Evolutionary conservation across 169 alveolate species (phyloP), one percentile per base, ranked within the genome.

Genomic region (Plasmodium gonderi): DNA sequence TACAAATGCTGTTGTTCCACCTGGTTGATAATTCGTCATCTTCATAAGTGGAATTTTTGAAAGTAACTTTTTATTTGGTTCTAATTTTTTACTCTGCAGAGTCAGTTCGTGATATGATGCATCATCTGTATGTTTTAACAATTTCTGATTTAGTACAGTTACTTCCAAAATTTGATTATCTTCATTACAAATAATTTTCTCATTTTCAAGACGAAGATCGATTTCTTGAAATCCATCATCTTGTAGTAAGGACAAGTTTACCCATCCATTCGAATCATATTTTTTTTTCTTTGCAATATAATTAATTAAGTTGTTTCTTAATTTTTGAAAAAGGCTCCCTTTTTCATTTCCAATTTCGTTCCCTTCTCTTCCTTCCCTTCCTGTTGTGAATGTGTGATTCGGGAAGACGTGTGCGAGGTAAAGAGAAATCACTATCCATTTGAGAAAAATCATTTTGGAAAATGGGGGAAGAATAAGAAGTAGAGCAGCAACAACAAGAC

Each of bases 201-300:
- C 47, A 26, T 69, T 60, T 2, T 82, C 67, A 5, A 82, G 20
- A 33, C 75, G 51, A 17, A 82, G 26, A 40, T 49, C 42, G 75
- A 82, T 69, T 1, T 20, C 42, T 7, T 47, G 23, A 23, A 69
- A 49, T 6, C 9, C 2, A 29, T 60, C 45, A 6, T 20, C 67
- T 14, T 82, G 29, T 7, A 49, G 47, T 14, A 7, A 14, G 4
- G 92, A 82, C 23, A 82, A 29, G 54, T 82, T 42, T 31, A 82
- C 54, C 83, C 83, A 82, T 44, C 82, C 83, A 40, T 82, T 82
- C 17, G 44, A 47, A 49, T 82, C 92, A 82, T n/a, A 82, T 12
- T 80, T 80, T 69, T 69, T 69, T 29, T 82, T 68, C 5, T 23
- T 69, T 68, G 92, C 92, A 47, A 82, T 40, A 29, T 45, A 69